Conservation (phyloP, 2,329 filamentous ascomycete genomes). For the Xylaria sp. region DNA sequence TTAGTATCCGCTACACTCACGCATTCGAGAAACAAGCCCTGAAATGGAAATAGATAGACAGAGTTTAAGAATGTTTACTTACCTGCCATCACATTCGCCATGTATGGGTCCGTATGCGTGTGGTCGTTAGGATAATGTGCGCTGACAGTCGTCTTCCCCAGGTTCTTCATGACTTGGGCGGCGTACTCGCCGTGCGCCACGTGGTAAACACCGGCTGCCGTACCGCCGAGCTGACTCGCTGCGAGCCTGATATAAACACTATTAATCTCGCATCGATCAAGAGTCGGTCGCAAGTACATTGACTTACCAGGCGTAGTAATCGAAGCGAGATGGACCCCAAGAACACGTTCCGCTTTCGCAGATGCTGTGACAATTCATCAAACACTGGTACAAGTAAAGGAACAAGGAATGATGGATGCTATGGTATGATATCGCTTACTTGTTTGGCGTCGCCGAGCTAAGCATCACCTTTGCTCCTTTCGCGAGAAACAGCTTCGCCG, state of each 20-base stretch:
- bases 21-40: background rate
- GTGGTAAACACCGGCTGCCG: conserved; percentile 59
- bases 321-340: conserved; percentile 64
- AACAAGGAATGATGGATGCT: background rate
- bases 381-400: background rate
- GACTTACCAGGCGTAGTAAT: conserved; percentile 62
- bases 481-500: conserved; percentile 62
- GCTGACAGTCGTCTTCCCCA: conserved; percentile 63
- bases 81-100: conserved; percentile 66
- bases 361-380: conserved; percentile 58
- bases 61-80: conserved; percentile 55
- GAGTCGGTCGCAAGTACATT: background rate
- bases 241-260: conserved; percentile 46
- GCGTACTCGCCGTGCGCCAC: conserved; percentile 71
- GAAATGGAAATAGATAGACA: background rate
- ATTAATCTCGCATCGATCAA: background rate
- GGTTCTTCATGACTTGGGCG: conserved; percentile 61
- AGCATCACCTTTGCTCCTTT: conserved; percentile 72
- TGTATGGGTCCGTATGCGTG: conserved; percentile 68
- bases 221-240: conserved; percentile 52
- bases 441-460: conserved; percentile 47
- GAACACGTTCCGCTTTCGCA: conserved; percentile 67
- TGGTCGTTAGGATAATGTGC: conserved; percentile 68
- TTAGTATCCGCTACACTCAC: background rate
- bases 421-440: conserved; percentile 22